These are phyloP conservation scores for Penicillium manginii DNA, from an alignment of 495 filamentous ascomycete genomes.

Conservation along the genomic window DNA sequence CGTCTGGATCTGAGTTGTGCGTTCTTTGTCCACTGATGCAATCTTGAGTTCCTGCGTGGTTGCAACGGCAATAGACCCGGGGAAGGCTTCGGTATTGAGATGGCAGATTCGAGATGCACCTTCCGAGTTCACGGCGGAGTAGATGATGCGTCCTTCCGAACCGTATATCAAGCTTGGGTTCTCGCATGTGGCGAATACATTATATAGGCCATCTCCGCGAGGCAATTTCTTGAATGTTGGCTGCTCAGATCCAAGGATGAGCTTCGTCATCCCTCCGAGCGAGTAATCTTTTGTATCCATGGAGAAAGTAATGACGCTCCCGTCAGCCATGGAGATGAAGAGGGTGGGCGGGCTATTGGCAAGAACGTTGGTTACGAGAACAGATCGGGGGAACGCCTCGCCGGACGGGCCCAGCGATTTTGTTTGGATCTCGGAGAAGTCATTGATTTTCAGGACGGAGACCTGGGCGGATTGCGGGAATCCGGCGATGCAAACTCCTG, in stretches of 20 bases:
- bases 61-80: conserved; percentile 78
- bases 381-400: conserved; percentile 78
- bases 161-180: conserved; percentile 92
- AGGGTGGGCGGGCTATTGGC: conserved; percentile 67
- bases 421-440: conserved; percentile 64
- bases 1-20: conserved; percentile 83
- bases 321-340: conserved; percentile 93
- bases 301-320: conserved; percentile 84
- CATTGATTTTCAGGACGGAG: conserved; percentile 66
- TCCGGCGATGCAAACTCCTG: conserved; percentile 69
- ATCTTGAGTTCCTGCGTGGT: conserved; percentile 79
- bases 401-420: conserved; percentile 60
- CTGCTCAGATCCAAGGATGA: conserved; percentile 85
- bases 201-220: conserved; percentile 62
- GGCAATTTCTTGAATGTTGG: conserved; percentile 80
- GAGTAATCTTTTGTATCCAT: conserved; percentile 60
- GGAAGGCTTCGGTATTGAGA: conserved; percentile 81
- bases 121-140: conserved; percentile 94
- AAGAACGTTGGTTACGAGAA: conserved; percentile 76
- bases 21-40: conserved; percentile 77
- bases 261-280: conserved; percentile 73
- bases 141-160: conserved; percentile 83
- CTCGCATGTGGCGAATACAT: conserved; percentile 92
- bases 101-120: conserved; percentile 78
- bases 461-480: conserved; percentile 82